Conservation (phyloP, 441 rosid species). For the Mallotus repandus region DNA sequence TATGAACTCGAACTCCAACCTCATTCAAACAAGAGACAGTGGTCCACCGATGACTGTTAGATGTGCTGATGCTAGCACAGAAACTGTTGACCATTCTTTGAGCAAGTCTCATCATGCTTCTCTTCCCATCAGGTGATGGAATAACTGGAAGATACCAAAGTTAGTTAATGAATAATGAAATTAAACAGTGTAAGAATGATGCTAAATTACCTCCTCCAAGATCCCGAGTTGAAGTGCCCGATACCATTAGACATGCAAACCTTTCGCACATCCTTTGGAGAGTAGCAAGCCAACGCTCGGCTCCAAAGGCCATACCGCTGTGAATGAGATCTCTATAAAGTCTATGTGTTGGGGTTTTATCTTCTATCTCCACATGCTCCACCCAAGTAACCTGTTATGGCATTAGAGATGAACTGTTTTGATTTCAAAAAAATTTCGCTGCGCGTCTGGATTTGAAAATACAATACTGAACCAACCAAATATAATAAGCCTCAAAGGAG, state of each 20-base stretch:
- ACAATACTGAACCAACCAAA: slow-evolving; percentile 13
- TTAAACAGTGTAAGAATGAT: neutral
- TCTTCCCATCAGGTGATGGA: slow-evolving; percentile 85
- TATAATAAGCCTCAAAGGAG: neutral
- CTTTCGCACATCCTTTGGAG: slow-evolving; percentile 89
- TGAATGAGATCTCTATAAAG: slow-evolving; percentile 64
- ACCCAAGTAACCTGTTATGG: slow-evolving; percentile 79
- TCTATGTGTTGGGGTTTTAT: slow-evolving; percentile 49
- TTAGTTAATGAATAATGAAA: neutral
- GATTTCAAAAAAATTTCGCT: slow-evolving; percentile 1
- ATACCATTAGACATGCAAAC: slow-evolving; percentile 70
- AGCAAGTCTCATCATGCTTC: slow-evolving; percentile 96
- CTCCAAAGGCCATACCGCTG: slow-evolving; percentile 84
- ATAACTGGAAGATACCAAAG: slow-evolving; percentile 46
- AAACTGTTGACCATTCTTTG: slow-evolving; percentile 87
- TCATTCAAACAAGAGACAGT: slow-evolving; percentile 62
- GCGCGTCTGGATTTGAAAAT: neutral
- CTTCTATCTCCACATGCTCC: slow-evolving; percentile 87
- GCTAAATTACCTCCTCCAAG: slow-evolving; percentile 71
- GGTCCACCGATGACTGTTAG: slow-evolving; percentile 68
- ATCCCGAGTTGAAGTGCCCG: slow-evolving; percentile 62
- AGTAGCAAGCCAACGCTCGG: slow-evolving; percentile 76
- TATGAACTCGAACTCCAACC: slow-evolving; percentile 80
- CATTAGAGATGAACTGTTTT: slow-evolving; percentile 12
- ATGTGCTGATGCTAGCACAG: slow-evolving; percentile 77